Base-by-base conservation (phyloP, 1,139 yeast genomes). In the Sugiyamaella pinicola region DNA sequence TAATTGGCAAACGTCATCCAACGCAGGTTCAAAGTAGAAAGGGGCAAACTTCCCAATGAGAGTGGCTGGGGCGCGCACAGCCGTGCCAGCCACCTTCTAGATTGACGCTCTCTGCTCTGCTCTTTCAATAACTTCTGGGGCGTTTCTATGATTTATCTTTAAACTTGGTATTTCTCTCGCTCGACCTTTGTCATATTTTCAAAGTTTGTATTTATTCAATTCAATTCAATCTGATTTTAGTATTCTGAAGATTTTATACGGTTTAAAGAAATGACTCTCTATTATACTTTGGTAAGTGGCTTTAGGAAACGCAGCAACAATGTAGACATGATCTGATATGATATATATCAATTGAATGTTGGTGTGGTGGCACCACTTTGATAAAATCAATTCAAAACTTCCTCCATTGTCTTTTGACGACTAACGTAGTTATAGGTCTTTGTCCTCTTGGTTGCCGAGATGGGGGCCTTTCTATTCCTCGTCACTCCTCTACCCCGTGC, bases 401-500 rank as follows among this genome's bases (percentile, higher is more conserved):
- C n/a, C n/a, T n/a, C n/a, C n/a, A n/a, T n/a, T n/a, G n/a, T n/a
- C n/a, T n/a, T n/a, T 18, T 8, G 9, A 18, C 19, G 17, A 18
- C 39, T 48, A 40, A 42, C 28, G 34, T 37, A 46, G 43, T 28
- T 57, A n/a, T n/a, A 74, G 69, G 81, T 90, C 4, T 93, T 91
- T 63, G 82, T 80, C 21, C 75, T 93, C 47, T 78, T 93, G 59
- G 81, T 87, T 53, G 62, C 79, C 28, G 99, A 95, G 72, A 84
- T 91, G 84, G 81, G 73, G n/a, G 74, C 87, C 54, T 93, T 93
- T 75, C 79, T 90, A 56, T 68, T 87, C 39, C 80, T 95, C 63
- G 89, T 96, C 12, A 72, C 91, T 52, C 99, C 99, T 28, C 75
- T 89, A 58, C 99, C 99, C 29, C 79, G 90, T 49, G 75, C 72